Evolutionary conservation across 768 basidiomycete genomes (phyloP).

Genomic region (Suillus hirtellus): DNA sequence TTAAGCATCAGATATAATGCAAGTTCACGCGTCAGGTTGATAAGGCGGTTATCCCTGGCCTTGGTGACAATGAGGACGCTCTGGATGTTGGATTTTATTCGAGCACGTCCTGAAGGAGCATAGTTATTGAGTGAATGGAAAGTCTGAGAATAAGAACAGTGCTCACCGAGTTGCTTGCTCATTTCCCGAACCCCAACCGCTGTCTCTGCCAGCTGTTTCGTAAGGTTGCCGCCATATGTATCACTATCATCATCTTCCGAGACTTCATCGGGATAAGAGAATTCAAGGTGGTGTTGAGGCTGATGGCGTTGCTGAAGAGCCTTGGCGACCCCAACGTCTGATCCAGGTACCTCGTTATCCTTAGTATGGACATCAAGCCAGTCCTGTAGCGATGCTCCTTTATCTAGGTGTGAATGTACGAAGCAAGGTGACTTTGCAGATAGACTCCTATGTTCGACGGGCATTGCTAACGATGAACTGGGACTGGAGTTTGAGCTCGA

Average conservation of each 20-base stretch:
- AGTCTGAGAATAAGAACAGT: constrained; percentile 9
- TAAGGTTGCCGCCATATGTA: constrained; percentile 74
- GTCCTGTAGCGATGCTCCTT: constrained; percentile 73
- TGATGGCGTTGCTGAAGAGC: constrained; percentile 40
- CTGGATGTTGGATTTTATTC: constrained; percentile 89
- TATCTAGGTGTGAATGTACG: constrained; percentile 89
- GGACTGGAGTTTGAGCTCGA: constrained; percentile 23
- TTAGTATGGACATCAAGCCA: constrained; percentile 53
- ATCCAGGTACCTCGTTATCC: constrained; percentile 25
- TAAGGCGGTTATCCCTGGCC: constrained; percentile 94
- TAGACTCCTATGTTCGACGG: constrained; percentile 26
- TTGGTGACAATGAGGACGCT: constrained; percentile 95
- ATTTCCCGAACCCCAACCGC: constrained; percentile 97
- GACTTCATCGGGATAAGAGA: constrained; percentile 21
- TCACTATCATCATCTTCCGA: constrained; percentile 54
- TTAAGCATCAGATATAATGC: constrained; percentile 96
- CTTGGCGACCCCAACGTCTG: constrained; percentile 51
- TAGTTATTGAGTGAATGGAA: constrained; percentile 13
- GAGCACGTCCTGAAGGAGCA: constrained; percentile 71
- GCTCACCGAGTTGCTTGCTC: constrained; percentile 95
- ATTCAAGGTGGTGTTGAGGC: constrained; percentile 18
- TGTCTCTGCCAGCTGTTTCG: constrained; percentile 92
- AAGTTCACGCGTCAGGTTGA: constrained; percentile 90
- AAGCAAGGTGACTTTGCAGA: constrained; percentile 76
- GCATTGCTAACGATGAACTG: constrained; percentile 27